Conservation (phyloP, 2,329 filamentous ascomycete genomes). For the Fusarium xyrophilum region DNA sequence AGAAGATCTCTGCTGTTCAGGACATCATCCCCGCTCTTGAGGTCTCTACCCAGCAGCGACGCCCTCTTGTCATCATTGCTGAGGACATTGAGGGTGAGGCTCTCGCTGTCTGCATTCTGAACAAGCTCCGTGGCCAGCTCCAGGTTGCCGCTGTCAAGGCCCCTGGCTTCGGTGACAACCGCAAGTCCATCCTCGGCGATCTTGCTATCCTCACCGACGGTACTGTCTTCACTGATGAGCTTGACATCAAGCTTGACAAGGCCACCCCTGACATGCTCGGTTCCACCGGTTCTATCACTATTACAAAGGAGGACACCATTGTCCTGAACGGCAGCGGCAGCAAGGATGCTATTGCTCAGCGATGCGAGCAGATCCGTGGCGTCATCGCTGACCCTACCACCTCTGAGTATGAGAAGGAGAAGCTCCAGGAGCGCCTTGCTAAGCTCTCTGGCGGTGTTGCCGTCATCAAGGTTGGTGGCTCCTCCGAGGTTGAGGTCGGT, state of each 20-base stretch:
- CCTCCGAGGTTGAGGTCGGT: slow-evolving; percentile 97
- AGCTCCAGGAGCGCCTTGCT: slow-evolving; percentile 98
- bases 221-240: slow-evolving; percentile 97
- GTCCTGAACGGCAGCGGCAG: slow-evolving; percentile 94
- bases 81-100: slow-evolving; percentile 99
- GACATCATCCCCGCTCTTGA: slow-evolving; percentile 98
- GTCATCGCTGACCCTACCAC: slow-evolving; percentile 93
- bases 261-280: slow-evolving; percentile 94
- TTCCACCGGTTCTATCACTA: slow-evolving; percentile 96
- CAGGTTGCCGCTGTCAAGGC: slow-evolving; percentile 99
- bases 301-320: slow-evolving; percentile 99
- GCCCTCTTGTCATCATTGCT: slow-evolving; percentile 96
- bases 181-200: slow-evolving; percentile 98
- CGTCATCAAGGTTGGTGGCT: slow-evolving; percentile 98
- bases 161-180: slow-evolving; percentile 99
- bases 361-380: slow-evolving; percentile 98
- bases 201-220: slow-evolving; percentile 95
- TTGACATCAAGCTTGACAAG: slow-evolving; percentile 99
- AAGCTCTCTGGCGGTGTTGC: slow-evolving; percentile 99
- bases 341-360: slow-evolving; percentile 92
- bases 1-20: slow-evolving; percentile 99
- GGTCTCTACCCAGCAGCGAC: slow-evolving; percentile 92
- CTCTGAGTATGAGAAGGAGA: slow-evolving; percentile 99
- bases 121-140: slow-evolving; percentile 99
- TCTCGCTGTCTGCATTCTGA: slow-evolving; percentile 97